Conservation (phyloP, 768 basidiomycete species). For the Lyophyllum semitale region DNA sequence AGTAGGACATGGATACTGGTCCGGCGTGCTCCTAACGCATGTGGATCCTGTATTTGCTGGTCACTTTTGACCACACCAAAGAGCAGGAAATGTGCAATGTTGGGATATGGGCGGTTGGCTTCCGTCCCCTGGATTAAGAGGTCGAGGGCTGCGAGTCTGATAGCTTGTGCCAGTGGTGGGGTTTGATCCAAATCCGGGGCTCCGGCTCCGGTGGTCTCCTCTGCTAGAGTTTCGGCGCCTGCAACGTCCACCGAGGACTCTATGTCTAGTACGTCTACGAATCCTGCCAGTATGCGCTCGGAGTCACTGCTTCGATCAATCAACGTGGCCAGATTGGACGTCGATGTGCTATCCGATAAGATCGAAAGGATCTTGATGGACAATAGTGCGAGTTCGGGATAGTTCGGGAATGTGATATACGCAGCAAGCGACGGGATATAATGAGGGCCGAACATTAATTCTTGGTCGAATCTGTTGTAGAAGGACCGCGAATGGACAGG, state of each 20-base stretch:
- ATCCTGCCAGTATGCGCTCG: constrained; percentile 82
- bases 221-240: constrained; percentile 58
- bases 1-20: constrained; percentile 84
- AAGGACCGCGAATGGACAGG: constrained; percentile 63
- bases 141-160: constrained; percentile 76
- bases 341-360: constrained; percentile 66
- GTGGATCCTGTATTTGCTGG: constrained; percentile 75
- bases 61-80: constrained; percentile 66
- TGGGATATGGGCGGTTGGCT: constrained; percentile 66
- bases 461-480: constrained; percentile 75
- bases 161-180: constrained; percentile 62
- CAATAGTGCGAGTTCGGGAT: constrained; percentile 74
- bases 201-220: constrained; percentile 73
- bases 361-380: constrained; percentile 75
- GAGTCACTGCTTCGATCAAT: constrained; percentile 83
- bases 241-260: constrained; percentile 66
- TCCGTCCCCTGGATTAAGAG: constrained; percentile 79
- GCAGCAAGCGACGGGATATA: constrained; percentile 83
- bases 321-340: constrained; percentile 75
- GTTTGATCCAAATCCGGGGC: constrained; percentile 55
- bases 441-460: constrained; percentile 65
- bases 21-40: constrained; percentile 65
- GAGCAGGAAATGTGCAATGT: constrained; percentile 84
- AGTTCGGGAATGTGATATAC: constrained; percentile 69
- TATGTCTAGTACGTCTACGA: constrained; percentile 61